phyloP scores from a whole-genome alignment of 2,329 filamentous ascomycete genomes.

The Cercospora brassicicola region DNA sequence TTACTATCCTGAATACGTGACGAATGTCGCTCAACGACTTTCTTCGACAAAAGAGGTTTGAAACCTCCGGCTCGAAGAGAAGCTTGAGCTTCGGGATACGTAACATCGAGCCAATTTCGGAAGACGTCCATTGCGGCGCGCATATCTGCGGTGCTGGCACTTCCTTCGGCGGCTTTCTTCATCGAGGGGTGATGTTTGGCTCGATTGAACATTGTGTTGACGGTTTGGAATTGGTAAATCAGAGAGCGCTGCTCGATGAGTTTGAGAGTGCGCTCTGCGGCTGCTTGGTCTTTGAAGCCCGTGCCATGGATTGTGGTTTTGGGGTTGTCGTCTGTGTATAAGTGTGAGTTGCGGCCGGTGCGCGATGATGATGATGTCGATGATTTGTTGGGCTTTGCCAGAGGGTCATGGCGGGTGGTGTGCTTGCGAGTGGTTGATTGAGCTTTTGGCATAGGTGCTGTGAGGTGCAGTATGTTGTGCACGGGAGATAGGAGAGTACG shows the following conservation, averaged over 20 bases:
- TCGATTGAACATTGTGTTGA: conserved; percentile 38
- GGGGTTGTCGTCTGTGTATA: conserved; percentile 40
- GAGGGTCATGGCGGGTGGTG: conserved; percentile 11
- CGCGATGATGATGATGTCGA: conserved; percentile 2
- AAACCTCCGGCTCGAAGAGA: conserved; percentile 32
- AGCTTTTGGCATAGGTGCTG: conserved; percentile 23
- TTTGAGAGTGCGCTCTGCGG: conserved; percentile 32
- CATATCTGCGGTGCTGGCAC: conserved; percentile 27
- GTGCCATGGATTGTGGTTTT: conserved; percentile 38
- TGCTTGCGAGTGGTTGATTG: conserved; percentile 11
- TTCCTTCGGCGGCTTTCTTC: conserved; percentile 28
- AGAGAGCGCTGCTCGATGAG: conserved; percentile 35
- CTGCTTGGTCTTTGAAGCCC: conserved; percentile 36
- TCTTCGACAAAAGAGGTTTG: conserved; percentile 36
- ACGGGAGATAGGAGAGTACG: not conserved
- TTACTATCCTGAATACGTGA: conserved; percentile 24
- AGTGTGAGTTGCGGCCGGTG: conserved; percentile 34
- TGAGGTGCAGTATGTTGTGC: not conserved
- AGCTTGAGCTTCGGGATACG: conserved; percentile 32
- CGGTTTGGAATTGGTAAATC: conserved; percentile 38
- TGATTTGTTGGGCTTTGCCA: conserved; percentile 13
- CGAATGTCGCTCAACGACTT: conserved; percentile 25
- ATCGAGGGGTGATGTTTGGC: conserved; percentile 35
- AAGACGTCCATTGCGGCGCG: conserved; percentile 33
- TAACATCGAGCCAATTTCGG: conserved; percentile 34